A percentile compares a stretch with the other conserved stretches of the same genome.
These are phyloP conservation scores for Gomphus bonarii DNA, from an alignment of 1,284 basidiomycete genomes.

Conservation along the genomic window DNA sequence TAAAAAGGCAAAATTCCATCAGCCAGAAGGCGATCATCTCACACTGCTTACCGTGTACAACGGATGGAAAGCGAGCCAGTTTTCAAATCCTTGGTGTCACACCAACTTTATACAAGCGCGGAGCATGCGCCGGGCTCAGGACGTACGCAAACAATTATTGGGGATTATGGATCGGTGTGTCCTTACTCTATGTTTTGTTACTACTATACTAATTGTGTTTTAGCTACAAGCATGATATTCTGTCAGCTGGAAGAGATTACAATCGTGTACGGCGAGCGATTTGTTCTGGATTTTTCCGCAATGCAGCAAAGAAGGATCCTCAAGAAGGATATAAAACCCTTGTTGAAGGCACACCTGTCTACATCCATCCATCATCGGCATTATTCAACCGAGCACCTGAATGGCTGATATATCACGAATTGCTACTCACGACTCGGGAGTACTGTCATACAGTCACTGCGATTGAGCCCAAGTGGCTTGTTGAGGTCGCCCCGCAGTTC, in stretches of 20 bases:
- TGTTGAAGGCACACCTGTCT: slow-evolving; percentile 95
- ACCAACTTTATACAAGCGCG: slow-evolving; percentile 97
- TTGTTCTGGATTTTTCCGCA: slow-evolving; percentile 92
- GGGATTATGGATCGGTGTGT: slow-evolving; percentile 96
- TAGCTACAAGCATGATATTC: slow-evolving; percentile 91
- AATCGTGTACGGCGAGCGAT: slow-evolving; percentile 93
- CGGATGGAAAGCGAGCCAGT: slow-evolving; percentile 93
- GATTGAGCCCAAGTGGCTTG: slow-evolving; percentile 97
- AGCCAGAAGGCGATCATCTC: slow-evolving; percentile 95
- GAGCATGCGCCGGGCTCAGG: slow-evolving; percentile 95
- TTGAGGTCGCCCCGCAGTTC: slow-evolving; percentile 95
- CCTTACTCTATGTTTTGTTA: not conserved
- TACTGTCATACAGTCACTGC: slow-evolving; percentile 97
- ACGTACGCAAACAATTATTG: slow-evolving; percentile 92
- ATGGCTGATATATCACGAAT: slow-evolving; percentile 71
- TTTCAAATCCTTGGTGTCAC: slow-evolving; percentile 94
- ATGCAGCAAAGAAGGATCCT: slow-evolving; percentile 93
- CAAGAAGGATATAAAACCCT: slow-evolving; percentile 97
- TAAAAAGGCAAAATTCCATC: slow-evolving; percentile 97
- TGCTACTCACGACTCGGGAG: slow-evolving; percentile 71
- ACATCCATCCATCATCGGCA: slow-evolving; percentile 95
- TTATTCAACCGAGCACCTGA: slow-evolving; percentile 96
- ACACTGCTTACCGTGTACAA: slow-evolving; percentile 96
- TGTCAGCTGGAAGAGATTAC: slow-evolving; percentile 87
- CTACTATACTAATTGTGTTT: slow-evolving; percentile 6